Evolutionary conservation across 208 protist species (phyloP).

Genomic region (Acanthamoeba triangularis): DNA sequence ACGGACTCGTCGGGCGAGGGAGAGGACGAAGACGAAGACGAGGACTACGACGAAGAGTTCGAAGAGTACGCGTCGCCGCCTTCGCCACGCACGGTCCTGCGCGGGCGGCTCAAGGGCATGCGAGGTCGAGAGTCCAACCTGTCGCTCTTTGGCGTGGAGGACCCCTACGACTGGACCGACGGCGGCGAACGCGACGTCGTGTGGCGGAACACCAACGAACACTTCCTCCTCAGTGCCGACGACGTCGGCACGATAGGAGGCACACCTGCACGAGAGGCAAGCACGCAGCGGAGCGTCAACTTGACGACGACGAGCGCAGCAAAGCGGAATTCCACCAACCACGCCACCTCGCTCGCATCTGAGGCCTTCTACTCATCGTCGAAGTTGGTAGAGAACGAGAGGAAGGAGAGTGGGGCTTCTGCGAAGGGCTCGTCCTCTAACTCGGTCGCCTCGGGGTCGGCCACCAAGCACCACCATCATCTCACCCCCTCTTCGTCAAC

Average conservation of each 20-base stretch:
- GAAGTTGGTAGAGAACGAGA: neutral
- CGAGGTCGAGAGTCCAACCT: neutral
- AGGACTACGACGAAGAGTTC: constrained; percentile 4
- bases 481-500: neutral
- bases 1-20: constrained; percentile 32
- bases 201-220: neutral
- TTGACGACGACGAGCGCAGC: neutral
- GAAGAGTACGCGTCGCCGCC: constrained; percentile 31
- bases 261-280: neutral
- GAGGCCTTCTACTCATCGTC: constrained; percentile 21
- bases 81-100: neutral
- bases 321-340: neutral
- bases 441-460: neutral
- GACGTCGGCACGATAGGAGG: neutral
- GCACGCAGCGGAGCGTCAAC: neutral
- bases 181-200: constrained; percentile 34
- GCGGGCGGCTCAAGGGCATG: constrained; percentile 16
- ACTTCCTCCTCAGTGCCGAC: neutral
- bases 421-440: neutral
- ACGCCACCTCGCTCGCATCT: neutral
- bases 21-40: neutral
- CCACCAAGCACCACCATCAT: neutral
- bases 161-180: constrained; percentile 12
- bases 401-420: neutral
- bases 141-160: constrained; percentile 15